A percentile compares a stretch with the other conserved stretches of the same genome.
Evolutionary conservation across 2,329 filamentous ascomycete species (phyloP).

Genomic region (Daldinia sp.): DNA sequence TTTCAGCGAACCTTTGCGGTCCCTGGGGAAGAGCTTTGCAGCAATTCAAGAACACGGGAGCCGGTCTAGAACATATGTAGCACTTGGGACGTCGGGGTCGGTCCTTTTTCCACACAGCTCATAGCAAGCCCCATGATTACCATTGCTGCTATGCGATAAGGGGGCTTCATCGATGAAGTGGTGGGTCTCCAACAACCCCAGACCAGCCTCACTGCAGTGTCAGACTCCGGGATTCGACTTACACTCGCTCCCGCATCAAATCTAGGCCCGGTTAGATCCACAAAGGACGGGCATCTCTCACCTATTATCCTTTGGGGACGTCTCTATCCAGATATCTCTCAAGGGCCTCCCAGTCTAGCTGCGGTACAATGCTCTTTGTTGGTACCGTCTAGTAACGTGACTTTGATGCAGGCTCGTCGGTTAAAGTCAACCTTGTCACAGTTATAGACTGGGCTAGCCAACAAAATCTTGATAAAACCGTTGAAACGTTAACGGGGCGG

Average conservation of each 20-base stretch:
- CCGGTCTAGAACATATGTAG: constrained; percentile 34
- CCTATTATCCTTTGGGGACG: constrained; percentile 24
- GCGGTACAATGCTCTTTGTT: constrained; percentile 24
- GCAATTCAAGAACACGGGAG: constrained; percentile 25
- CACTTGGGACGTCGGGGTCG: constrained; percentile 27
- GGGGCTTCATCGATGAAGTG: constrained; percentile 11
- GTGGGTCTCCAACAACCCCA: constrained; percentile 19
- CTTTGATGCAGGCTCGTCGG: constrained; percentile 29
- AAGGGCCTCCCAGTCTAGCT: constrained; percentile 16
- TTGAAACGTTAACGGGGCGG: constrained; percentile 18
- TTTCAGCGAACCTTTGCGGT: constrained; percentile 32
- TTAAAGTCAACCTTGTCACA: constrained; percentile 31
- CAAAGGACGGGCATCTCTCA: constrained; percentile 33
- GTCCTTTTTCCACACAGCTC: constrained; percentile 33
- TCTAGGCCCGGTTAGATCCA: constrained; percentile 35
- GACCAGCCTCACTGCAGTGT: constrained; percentile 25
- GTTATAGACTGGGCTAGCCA: constrained; percentile 25
- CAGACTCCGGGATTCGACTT: constrained; percentile 28
- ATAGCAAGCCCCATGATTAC: constrained; percentile 17
- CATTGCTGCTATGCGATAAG: constrained; percentile 26
- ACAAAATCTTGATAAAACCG: constrained; percentile 11
- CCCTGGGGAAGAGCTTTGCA: constrained; percentile 20
- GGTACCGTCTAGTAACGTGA: constrained; percentile 33
- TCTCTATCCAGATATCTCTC: constrained; percentile 11
- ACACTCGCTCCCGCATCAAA: constrained; percentile 21